Percentiles rank a stretch among this genome's conserved stretches.
Conservation (phyloP, 257 asterid genomes). For the Hygrophila difformis region DNA sequence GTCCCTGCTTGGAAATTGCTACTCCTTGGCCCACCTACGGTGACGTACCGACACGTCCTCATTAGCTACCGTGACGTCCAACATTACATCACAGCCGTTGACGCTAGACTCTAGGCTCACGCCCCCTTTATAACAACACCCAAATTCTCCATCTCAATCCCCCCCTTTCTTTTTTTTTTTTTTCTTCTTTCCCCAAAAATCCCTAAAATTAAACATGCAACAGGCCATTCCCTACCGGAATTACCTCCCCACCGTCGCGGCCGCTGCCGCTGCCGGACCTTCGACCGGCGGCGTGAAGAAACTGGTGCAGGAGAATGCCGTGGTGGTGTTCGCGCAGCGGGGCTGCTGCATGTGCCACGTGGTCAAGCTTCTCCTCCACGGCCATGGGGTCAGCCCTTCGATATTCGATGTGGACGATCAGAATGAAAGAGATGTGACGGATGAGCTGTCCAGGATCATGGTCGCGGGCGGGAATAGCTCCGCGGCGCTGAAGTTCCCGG, state of each 20-base stretch:
- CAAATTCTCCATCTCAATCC: neutral
- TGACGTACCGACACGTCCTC: conserved; percentile 13
- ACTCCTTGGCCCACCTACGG: neutral
- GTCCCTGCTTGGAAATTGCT: conserved; percentile 8
- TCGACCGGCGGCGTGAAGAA: conserved; percentile 13
- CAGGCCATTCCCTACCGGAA: conserved; percentile 27
- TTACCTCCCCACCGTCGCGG: conserved; percentile 22
- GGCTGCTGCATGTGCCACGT: conserved; percentile 91
- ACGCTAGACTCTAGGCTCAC: conserved; percentile 16
- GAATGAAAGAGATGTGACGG: conserved; percentile 25
- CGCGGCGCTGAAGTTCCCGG: conserved; percentile 34
- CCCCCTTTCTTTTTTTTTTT: neutral
- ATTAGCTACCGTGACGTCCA: conserved; percentile 21
- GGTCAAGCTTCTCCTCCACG: conserved; percentile 46
- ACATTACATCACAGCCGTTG: conserved; percentile 24
- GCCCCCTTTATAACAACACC: conserved; percentile 22
- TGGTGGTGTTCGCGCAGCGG: conserved; percentile 55
- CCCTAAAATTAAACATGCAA: conserved; percentile 36
- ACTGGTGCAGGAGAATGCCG: conserved; percentile 53
- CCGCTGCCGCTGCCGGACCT: neutral
- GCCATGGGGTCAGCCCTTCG: conserved; percentile 64
- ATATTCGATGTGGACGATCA: conserved; percentile 39
- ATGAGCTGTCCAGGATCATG: conserved; percentile 19
- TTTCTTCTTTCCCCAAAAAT: neutral
- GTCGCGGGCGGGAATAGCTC: conserved; percentile 3